Evolutionary conservation across 1,284 basidiomycete genomes (phyloP).

Genomic region (Schizophyllum commune): DNA sequence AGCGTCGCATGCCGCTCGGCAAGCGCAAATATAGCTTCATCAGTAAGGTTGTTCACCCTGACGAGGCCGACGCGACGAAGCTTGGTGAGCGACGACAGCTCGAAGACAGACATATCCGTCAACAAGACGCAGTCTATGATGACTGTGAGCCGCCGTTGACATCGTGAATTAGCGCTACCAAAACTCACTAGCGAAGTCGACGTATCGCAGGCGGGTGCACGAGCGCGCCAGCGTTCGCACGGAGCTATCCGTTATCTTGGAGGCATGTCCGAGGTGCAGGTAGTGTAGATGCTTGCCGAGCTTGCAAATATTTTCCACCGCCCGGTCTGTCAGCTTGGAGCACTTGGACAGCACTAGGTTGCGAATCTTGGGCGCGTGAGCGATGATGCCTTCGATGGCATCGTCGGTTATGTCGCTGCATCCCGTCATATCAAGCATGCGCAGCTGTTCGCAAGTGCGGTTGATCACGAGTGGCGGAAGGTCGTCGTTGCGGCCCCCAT

Average conservation of each 20-base stretch:
- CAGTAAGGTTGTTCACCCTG: slow-evolving; percentile 87
- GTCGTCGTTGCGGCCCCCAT: slow-evolving; percentile 27
- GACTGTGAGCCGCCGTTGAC: slow-evolving; percentile 8
- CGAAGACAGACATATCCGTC: slow-evolving; percentile 92
- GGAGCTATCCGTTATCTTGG: slow-evolving; percentile 84
- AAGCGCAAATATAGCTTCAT: slow-evolving; percentile 86
- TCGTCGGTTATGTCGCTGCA: slow-evolving; percentile 82
- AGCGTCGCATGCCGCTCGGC: slow-evolving; percentile 77
- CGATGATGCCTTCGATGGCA: slow-evolving; percentile 85
- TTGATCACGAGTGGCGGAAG: slow-evolving; percentile 56
- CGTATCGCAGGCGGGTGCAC: slow-evolving; percentile 92
- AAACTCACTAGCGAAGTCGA: slow-evolving; percentile 90
- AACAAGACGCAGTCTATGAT: slow-evolving; percentile 73
- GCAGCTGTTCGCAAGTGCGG: slow-evolving; percentile 70
- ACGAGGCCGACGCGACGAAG: slow-evolving; percentile 94
- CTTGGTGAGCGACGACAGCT: slow-evolving; percentile 84
- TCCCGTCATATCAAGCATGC: slow-evolving; percentile 86
- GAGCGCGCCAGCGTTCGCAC: slow-evolving; percentile 78
- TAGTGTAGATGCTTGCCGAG: slow-evolving; percentile 93
- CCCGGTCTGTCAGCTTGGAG: slow-evolving; percentile 74
- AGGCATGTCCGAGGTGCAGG: slow-evolving; percentile 90
- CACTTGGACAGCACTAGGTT: slow-evolving; percentile 94
- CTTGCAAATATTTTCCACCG: slow-evolving; percentile 79
- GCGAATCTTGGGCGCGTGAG: slow-evolving; percentile 84
- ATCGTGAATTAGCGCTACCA: slow-evolving; percentile 3